Conservation (phyloP, 257 asterid genomes). For the Plantago major region DNA sequence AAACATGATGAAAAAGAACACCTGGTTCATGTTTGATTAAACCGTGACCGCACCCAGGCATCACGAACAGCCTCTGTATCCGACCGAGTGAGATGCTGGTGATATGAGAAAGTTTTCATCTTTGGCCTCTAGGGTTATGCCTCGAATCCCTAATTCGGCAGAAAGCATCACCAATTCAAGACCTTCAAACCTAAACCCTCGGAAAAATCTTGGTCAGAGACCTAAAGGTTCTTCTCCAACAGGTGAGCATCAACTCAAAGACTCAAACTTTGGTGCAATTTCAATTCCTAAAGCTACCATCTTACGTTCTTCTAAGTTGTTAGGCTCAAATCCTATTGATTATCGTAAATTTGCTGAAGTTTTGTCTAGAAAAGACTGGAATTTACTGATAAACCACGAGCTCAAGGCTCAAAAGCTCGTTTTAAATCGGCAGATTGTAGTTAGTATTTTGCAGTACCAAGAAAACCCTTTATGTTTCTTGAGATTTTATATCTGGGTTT, state of each 20-base stretch:
- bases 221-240: slow-evolving; percentile 28
- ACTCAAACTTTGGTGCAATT: slow-evolving; percentile 30
- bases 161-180: slow-evolving; percentile 14
- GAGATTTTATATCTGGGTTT: slow-evolving; percentile 75
- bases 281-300: slow-evolving; percentile 28
- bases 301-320: slow-evolving; percentile 13
- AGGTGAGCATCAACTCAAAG: slow-evolving; percentile 36
- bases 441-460: slow-evolving; percentile 75
- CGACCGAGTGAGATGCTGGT: too few relatives aligned
- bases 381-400: slow-evolving; percentile 65
- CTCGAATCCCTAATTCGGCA: slow-evolving; percentile 29
- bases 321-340: slow-evolving; percentile 40
- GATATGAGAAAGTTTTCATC: slow-evolving; percentile 73
- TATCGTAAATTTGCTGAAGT: slow-evolving; percentile 46
- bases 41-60: too few relatives aligned
- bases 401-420: slow-evolving; percentile 36
- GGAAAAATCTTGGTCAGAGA: slow-evolving; percentile 19
- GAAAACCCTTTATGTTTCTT: slow-evolving; percentile 53
- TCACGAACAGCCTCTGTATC: too few relatives aligned
- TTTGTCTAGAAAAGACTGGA: slow-evolving; percentile 78
- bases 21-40: too few relatives aligned
- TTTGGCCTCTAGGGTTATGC: slow-evolving; percentile 55
- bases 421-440: slow-evolving; percentile 39
- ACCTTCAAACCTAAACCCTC: slow-evolving; percentile 24
- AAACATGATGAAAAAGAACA: too few relatives aligned